phyloP scores from a whole-genome alignment of 2,329 filamentous ascomycete species.

The Rachicladosporium sp. region DNA sequence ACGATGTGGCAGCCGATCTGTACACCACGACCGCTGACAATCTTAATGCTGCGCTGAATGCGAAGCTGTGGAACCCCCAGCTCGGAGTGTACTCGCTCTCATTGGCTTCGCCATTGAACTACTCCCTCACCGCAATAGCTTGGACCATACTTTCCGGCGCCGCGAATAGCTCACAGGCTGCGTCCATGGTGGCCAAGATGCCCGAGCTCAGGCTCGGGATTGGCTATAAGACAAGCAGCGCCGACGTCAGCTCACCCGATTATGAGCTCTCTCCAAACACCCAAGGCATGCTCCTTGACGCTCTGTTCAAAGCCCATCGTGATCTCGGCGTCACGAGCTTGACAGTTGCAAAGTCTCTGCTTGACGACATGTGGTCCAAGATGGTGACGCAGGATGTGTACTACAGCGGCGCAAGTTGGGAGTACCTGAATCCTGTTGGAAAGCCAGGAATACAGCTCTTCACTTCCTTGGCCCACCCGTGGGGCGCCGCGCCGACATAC shows the following conservation, averaged over 20 bases:
- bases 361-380: slow-evolving; percentile 29
- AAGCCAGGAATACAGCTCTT: slow-evolving; percentile 30
- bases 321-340: slow-evolving; percentile 12
- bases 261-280: slow-evolving; percentile 32
- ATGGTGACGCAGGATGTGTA: slow-evolving; percentile 29
- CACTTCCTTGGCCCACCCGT: slow-evolving; percentile 33
- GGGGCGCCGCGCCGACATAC: slow-evolving; percentile 36
- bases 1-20: slow-evolving; percentile 13
- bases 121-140: slow-evolving; percentile 21
- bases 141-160: slow-evolving; percentile 25
- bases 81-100: slow-evolving; percentile 23
- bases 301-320: slow-evolving; percentile 21
- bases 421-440: slow-evolving; percentile 30
- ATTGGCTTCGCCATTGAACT: slow-evolving; percentile 17
- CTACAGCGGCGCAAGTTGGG: slow-evolving; percentile 32
- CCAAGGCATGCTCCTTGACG: slow-evolving; percentile 31
- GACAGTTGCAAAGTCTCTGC: slow-evolving; percentile 19
- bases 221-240: slow-evolving; percentile 26
- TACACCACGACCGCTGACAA: slow-evolving; percentile 14
- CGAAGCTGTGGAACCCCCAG: slow-evolving; percentile 22
- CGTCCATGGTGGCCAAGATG: slow-evolving; percentile 21
- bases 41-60: slow-evolving; percentile 19
- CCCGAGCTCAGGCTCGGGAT: slow-evolving; percentile 20
- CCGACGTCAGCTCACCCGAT: slow-evolving; percentile 17
- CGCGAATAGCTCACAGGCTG: slow-evolving; percentile 22